These are phyloP conservation scores for Piromyces finnis DNA, from an alignment of 192 early-diverging fungal species.

Conservation along the genomic window DNA sequence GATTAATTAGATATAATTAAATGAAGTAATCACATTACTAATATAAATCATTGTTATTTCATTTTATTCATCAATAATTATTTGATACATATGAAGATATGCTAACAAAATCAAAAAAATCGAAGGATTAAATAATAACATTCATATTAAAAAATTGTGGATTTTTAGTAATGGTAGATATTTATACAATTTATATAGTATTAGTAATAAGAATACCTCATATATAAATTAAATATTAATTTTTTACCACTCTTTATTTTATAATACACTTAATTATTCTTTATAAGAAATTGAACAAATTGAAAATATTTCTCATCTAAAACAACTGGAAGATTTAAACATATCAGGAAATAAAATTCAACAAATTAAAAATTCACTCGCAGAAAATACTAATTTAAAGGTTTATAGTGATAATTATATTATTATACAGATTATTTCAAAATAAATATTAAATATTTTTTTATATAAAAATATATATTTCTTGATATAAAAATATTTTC, in stretches of 20 bases:
- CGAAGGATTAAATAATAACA: conserved; percentile 20
- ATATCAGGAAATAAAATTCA: conserved; percentile 2
- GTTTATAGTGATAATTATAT: too few species aligned
- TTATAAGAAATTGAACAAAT: conserved; percentile 8
- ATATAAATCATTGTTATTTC: too few species aligned
- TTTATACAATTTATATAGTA: neutral
- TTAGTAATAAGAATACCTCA: neutral
- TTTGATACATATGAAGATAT: conserved; percentile 14
- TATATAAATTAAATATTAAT: too few species aligned
- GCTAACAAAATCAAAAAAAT: conserved; percentile 24
- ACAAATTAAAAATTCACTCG: neutral
- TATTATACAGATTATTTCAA: too few species aligned
- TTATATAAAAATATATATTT: too few species aligned
- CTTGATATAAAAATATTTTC: conserved; percentile 21
- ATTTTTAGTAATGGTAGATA: conserved; percentile 30
- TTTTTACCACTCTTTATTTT: too few species aligned
- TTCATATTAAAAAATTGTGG: conserved; percentile 26
- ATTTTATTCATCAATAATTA: too few species aligned
- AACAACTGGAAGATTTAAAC: conserved; percentile 6
- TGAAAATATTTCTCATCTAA: conserved; percentile 16
- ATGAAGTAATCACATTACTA: too few species aligned
- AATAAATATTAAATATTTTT: too few species aligned
- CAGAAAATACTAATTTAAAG: neutral
- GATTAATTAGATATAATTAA: too few species aligned
- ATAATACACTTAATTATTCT: neutral